Evolutionary conservation across 129 eudicot species (phyloP).

Genomic region (Tagetes erecta): DNA sequence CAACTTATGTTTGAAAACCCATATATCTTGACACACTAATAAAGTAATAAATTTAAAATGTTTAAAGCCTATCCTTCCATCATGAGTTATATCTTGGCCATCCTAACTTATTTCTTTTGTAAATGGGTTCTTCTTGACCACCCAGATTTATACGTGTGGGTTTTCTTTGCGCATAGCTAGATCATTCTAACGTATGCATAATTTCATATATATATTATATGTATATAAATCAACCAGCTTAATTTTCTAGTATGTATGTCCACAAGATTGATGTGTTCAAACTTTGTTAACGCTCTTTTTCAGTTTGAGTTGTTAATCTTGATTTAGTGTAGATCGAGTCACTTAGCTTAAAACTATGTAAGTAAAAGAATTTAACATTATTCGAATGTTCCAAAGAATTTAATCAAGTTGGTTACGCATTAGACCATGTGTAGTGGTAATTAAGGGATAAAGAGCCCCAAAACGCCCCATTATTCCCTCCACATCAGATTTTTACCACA

Average conservation of each 20-base stretch:
- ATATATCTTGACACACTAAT: too few relatives aligned
- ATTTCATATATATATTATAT: not conserved
- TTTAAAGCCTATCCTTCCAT: too few relatives aligned
- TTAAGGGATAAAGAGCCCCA: too few relatives aligned
- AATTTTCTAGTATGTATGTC: not conserved
- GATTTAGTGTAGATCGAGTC: slow-evolving; percentile 2
- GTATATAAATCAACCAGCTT: not conserved
- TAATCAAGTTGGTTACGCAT: slow-evolving; percentile 42
- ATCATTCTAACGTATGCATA: not conserved
- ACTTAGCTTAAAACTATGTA: slow-evolving; percentile 17
- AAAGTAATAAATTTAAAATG: too few relatives aligned
- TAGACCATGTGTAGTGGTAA: too few relatives aligned
- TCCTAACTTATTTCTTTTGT: too few relatives aligned
- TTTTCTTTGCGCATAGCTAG: not conserved
- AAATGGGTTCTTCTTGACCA: too few relatives aligned
- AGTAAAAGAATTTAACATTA: slow-evolving; percentile 23
- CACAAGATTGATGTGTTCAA: slow-evolving; percentile 11
- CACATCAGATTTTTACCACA: too few relatives aligned
- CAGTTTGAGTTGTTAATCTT: not conserved
- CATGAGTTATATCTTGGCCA: too few relatives aligned
- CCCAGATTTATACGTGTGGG: too few relatives aligned
- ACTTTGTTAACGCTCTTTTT: slow-evolving; percentile 3
- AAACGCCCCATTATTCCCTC: too few relatives aligned
- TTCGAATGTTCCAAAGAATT: slow-evolving; percentile 27
- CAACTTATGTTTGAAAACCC: too few relatives aligned